Percentiles rank a stretch among this genome's conserved stretches.
Evolutionary conservation across 108 stramenopile genomes (phyloP).

Genomic region (Cyclotella sp.): DNA sequence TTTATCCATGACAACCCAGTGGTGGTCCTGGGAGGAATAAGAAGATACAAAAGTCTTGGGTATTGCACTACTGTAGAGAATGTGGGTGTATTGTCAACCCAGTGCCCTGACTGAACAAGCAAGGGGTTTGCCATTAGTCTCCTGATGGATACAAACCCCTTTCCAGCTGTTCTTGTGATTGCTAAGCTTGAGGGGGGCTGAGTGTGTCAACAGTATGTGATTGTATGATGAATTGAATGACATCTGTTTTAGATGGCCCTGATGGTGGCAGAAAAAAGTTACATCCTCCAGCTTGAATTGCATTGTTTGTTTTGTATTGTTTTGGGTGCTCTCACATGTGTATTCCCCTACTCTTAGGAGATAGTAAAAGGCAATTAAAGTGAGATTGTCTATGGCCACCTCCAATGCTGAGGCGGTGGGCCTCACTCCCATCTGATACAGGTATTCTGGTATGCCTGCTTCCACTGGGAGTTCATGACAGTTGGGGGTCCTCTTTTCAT

Average conservation of each 20-base stretch:
- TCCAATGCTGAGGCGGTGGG: too few species aligned
- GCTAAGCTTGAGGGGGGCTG: constrained; percentile 1
- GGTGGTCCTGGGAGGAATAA: too few species aligned
- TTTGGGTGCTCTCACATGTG: neutral
- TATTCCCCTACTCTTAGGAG: constrained; percentile 3
- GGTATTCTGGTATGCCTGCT: neutral
- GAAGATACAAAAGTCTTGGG: too few species aligned
- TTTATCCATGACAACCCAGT: neutral
- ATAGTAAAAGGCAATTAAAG: constrained; percentile 10
- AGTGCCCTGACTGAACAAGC: neutral
- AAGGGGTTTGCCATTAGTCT: neutral
- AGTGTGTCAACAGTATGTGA: too few species aligned
- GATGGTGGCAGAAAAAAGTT: neutral
- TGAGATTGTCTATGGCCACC: neutral
- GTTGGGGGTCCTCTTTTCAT: neutral
- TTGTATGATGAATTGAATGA: too few species aligned
- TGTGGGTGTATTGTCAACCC: neutral
- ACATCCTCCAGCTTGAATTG: too few species aligned
- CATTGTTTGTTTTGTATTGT: neutral
- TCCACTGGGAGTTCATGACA: neutral
- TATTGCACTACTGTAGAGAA: too few species aligned
- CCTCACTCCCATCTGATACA: neutral
- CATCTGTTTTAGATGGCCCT: too few species aligned
- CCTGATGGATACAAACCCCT: neutral
- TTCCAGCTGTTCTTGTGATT: constrained; percentile 25